These are phyloP conservation scores for Candida koratica DNA, from an alignment of 805 yeast species.

Conservation along the genomic window DNA sequence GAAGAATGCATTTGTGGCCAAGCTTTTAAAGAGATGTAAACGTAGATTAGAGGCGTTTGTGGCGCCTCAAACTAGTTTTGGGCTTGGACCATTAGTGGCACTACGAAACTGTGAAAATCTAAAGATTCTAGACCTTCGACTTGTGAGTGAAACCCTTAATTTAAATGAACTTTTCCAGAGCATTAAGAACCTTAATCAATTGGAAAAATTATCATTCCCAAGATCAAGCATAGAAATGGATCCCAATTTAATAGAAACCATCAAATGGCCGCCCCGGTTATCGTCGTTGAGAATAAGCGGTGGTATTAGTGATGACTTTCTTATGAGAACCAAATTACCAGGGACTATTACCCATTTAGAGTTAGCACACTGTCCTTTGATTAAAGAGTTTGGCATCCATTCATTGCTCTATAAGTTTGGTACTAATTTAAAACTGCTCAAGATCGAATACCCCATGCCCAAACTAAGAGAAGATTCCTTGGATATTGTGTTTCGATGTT, in stretches of 20 bases:
- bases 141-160: conserved; percentile 89
- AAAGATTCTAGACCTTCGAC: conserved; percentile 66
- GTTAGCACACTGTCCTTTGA: conserved; percentile 81
- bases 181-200: conserved; percentile 53
- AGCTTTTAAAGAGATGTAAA: conserved; percentile 74
- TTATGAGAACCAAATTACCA: conserved; percentile 70
- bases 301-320: conserved; percentile 79
- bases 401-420: conserved; percentile 64
- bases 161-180: conserved; percentile 74
- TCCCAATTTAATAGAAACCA: conserved; percentile 39
- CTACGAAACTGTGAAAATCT: conserved; percentile 66
- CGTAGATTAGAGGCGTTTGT: conserved; percentile 60
- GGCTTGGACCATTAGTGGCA: conserved; percentile 82
- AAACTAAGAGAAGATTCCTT: conserved; percentile 62
- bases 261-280: conserved; percentile 75
- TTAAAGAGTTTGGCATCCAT: conserved; percentile 63
- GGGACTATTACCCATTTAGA: conserved; percentile 63
- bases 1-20: conserved; percentile 84
- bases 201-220: conserved; percentile 82
- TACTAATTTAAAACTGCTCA: conserved; percentile 53
- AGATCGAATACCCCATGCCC: conserved; percentile 88
- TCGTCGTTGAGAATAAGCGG: conserved; percentile 78
- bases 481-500: conserved; percentile 67
- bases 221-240: conserved; percentile 75
- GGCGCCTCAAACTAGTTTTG: conserved; percentile 95